phyloP scores from a whole-genome alignment of 23 red algal species.

The Gracilariopsis chorda region DNA sequence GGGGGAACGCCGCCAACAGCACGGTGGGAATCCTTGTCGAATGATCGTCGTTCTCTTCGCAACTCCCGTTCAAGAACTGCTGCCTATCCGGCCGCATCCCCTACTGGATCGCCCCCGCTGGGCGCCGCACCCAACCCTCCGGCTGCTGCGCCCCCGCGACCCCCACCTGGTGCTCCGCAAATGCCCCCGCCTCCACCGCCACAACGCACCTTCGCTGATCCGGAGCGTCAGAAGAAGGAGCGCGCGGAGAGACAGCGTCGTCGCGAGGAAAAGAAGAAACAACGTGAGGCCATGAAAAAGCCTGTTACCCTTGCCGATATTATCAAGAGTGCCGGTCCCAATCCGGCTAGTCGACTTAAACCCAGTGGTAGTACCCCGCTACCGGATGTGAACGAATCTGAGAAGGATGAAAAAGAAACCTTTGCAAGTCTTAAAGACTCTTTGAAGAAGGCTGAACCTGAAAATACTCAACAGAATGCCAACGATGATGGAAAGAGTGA shows the following conservation, averaged over 20 bases:
- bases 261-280: slow-evolving; percentile 58
- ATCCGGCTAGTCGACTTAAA: slow-evolving; percentile 61
- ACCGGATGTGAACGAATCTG: neutral
- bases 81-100: neutral
- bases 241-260: slow-evolving; percentile 52
- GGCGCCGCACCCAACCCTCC: neutral
- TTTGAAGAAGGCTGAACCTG: neutral
- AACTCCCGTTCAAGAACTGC: neutral
- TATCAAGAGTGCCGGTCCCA: slow-evolving; percentile 54
- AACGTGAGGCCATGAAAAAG: slow-evolving; percentile 58
- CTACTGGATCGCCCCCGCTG: neutral
- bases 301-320: slow-evolving; percentile 73
- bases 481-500: neutral
- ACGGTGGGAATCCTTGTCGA: slow-evolving; percentile 46
- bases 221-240: slow-evolving; percentile 38
- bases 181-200: slow-evolving; percentile 47
- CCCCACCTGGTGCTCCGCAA: slow-evolving; percentile 4
- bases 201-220: neutral
- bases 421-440: slow-evolving; percentile 7
- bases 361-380: slow-evolving; percentile 34
- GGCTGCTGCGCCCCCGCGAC: neutral
- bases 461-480: neutral
- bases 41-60: neutral
- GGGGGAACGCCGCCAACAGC: slow-evolving; percentile 59
- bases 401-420: neutral